Conservation (phyloP, 2,329 filamentous ascomycete species). For the Cryphonectria nitschkei region DNA sequence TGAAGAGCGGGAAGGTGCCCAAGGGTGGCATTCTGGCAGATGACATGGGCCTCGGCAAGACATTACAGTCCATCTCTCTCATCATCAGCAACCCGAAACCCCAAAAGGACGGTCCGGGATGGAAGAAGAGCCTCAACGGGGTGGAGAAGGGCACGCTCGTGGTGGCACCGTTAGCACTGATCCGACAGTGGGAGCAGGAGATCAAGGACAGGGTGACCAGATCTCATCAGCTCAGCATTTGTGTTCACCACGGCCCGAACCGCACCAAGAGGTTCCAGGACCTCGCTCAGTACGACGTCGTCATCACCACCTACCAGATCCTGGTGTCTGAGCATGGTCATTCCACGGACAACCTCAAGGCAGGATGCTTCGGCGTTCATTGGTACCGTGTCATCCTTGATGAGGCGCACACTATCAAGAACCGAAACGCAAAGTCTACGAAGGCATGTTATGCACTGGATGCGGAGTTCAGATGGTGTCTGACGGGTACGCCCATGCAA, state of each 20-base stretch:
- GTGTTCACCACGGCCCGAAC: slow-evolving; percentile 87
- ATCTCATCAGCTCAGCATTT: slow-evolving; percentile 74
- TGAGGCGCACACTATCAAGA: slow-evolving; percentile 98
- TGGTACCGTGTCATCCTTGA: slow-evolving; percentile 97
- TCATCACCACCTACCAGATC: slow-evolving; percentile 96
- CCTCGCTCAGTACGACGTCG: slow-evolving; percentile 85
- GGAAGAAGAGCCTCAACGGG: slow-evolving; percentile 70
- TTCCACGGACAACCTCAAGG: slow-evolving; percentile 67
- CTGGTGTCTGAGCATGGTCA: slow-evolving; percentile 86
- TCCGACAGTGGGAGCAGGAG: slow-evolving; percentile 96
- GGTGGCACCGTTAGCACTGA: slow-evolving; percentile 88
- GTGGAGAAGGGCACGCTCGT: slow-evolving; percentile 84
- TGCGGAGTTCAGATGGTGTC: slow-evolving; percentile 90
- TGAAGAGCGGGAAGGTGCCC: slow-evolving; percentile 79
- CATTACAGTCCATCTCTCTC: slow-evolving; percentile 87
- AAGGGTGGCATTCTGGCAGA: slow-evolving; percentile 95
- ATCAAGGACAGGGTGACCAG: slow-evolving; percentile 79
- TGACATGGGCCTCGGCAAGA: slow-evolving; percentile 97
- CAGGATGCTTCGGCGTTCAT: slow-evolving; percentile 85
- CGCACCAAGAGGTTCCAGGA: slow-evolving; percentile 79
- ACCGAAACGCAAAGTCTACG: slow-evolving; percentile 92
- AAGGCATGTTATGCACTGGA: slow-evolving; percentile 86
- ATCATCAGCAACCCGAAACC: slow-evolving; percentile 83
- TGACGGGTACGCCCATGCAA: slow-evolving; percentile 96
- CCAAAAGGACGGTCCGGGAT: slow-evolving; percentile 57